A percentile compares a stretch with the other conserved stretches of the same genome.
These are phyloP conservation scores for Ustilago sp. DNA, from an alignment of 1,284 basidiomycete genomes.

Conservation along the genomic window DNA sequence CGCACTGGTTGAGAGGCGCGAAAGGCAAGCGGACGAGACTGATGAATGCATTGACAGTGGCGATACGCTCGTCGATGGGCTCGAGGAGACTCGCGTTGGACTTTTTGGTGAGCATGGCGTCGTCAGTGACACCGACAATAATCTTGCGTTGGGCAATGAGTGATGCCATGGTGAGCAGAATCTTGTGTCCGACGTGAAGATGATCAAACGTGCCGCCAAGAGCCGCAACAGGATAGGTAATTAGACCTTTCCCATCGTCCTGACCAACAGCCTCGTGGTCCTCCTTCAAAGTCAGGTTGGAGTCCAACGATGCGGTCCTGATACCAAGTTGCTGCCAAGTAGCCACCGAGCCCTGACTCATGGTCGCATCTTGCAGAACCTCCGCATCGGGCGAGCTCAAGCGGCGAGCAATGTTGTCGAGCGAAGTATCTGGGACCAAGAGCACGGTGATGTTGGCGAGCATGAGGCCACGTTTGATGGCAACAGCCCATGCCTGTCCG, in stretches of 20 bases:
- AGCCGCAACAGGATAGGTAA: constrained; percentile 63
- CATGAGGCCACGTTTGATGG: constrained; percentile 45
- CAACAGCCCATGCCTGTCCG: constrained; percentile 60
- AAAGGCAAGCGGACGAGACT: constrained; percentile 43
- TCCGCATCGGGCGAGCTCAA: constrained; percentile 2
- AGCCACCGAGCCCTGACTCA: neutral
- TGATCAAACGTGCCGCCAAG: constrained; percentile 93
- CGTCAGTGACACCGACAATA: constrained; percentile 87
- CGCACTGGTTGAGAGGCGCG: constrained; percentile 39
- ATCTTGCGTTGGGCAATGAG: constrained; percentile 83
- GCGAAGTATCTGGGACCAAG: constrained; percentile 34
- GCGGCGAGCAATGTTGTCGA: constrained; percentile 7
- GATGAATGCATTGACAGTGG: constrained; percentile 59
- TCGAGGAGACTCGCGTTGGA: constrained; percentile 80
- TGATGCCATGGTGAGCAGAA: constrained; percentile 89
- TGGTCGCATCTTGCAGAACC: constrained; percentile 24
- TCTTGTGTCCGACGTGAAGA: constrained; percentile 96
- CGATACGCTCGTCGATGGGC: constrained; percentile 72
- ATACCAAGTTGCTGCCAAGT: constrained; percentile 20
- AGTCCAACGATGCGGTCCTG: constrained; percentile 1
- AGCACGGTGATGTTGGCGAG: constrained; percentile 60
- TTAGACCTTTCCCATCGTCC: constrained; percentile 38
- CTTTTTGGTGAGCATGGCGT: constrained; percentile 81
- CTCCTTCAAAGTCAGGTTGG: constrained; percentile 12
- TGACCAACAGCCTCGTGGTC: constrained; percentile 15